A percentile compares a stretch with the other conserved stretches of the same genome.
Conservation (phyloP, 1,139 yeast genomes). For the Debaryomyces coudertii region DNA sequence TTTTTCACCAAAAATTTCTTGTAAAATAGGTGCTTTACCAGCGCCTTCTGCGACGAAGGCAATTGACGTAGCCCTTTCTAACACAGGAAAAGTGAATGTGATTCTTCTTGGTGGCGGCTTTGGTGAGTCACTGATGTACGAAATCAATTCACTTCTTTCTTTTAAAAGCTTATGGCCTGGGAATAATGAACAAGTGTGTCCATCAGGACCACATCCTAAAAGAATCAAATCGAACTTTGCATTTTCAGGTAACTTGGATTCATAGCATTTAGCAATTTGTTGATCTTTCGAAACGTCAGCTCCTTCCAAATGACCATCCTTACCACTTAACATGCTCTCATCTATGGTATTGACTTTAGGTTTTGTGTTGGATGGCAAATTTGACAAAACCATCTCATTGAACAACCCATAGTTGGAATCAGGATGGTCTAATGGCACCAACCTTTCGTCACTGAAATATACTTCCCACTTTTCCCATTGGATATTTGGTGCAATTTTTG, state of each 20-base stretch:
- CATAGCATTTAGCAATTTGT: constrained; percentile 56
- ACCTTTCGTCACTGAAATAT: constrained; percentile 72
- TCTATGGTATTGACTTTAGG: constrained; percentile 57
- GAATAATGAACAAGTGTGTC: constrained; percentile 78
- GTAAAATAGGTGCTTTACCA: constrained; percentile 74
- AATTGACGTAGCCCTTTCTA: constrained; percentile 56
- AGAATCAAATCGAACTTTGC: constrained; percentile 57
- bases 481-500: constrained; percentile 46
- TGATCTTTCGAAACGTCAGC: constrained; percentile 42
- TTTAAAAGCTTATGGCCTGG: constrained; percentile 56
- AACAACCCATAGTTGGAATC: constrained; percentile 73
- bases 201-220: constrained; percentile 81
- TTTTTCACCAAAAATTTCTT: constrained; percentile 65
- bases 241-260: constrained; percentile 43
- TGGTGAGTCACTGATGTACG: constrained; percentile 62
- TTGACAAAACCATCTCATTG: constrained; percentile 56
- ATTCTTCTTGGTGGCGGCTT: constrained; percentile 80
- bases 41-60: constrained; percentile 91
- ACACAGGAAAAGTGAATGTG: constrained; percentile 68
- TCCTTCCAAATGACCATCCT: constrained; percentile 46
- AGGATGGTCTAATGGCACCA: constrained; percentile 66
- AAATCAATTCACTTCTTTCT: constrained; percentile 42
- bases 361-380: constrained; percentile 34
- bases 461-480: constrained; percentile 73
- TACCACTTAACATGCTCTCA: constrained; percentile 48